These are phyloP conservation scores for Penicillium canariense DNA, from an alignment of 495 filamentous ascomycete genomes.

Conservation along the genomic window DNA sequence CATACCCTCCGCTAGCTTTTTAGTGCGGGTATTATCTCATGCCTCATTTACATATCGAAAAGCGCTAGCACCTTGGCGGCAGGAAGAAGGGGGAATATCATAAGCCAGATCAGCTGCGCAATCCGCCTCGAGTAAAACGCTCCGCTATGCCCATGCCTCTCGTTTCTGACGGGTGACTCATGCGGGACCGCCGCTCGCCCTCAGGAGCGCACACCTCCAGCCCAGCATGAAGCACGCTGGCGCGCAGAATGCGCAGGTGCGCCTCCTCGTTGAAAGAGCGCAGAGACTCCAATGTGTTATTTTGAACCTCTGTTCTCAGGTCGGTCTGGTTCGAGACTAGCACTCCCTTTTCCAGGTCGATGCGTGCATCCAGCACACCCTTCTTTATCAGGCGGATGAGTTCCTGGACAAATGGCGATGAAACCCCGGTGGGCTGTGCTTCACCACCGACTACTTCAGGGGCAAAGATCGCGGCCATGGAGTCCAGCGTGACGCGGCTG, in stretches of 20 bases:
- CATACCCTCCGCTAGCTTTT: background rate
- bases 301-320: slow-evolving; percentile 64
- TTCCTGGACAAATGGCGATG: slow-evolving; percentile 68
- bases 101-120: background rate
- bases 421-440: slow-evolving; percentile 42
- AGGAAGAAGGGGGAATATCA: background rate
- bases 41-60: slow-evolving; percentile 11
- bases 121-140: slow-evolving; percentile 2
- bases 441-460: slow-evolving; percentile 35
- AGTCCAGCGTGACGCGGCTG: slow-evolving; percentile 67
- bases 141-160: background rate
- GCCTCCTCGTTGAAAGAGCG: slow-evolving; percentile 70
- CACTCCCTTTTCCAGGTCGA: slow-evolving; percentile 79
- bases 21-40: slow-evolving; percentile 26
- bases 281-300: slow-evolving; percentile 61
- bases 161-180: background rate
- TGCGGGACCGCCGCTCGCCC: slow-evolving; percentile 8
- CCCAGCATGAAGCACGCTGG: slow-evolving; percentile 70
- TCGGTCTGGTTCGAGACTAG: slow-evolving; percentile 68
- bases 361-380: slow-evolving; percentile 69
- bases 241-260: slow-evolving; percentile 68
- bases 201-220: slow-evolving; percentile 59
- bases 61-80: background rate
- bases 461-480: slow-evolving; percentile 64
- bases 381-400: slow-evolving; percentile 71